A percentile compares a stretch with the other conserved stretches of the same genome.
phyloP scores from a whole-genome alignment of 2,329 filamentous ascomycete species.

The Chrysoporthe cubensis region DNA sequence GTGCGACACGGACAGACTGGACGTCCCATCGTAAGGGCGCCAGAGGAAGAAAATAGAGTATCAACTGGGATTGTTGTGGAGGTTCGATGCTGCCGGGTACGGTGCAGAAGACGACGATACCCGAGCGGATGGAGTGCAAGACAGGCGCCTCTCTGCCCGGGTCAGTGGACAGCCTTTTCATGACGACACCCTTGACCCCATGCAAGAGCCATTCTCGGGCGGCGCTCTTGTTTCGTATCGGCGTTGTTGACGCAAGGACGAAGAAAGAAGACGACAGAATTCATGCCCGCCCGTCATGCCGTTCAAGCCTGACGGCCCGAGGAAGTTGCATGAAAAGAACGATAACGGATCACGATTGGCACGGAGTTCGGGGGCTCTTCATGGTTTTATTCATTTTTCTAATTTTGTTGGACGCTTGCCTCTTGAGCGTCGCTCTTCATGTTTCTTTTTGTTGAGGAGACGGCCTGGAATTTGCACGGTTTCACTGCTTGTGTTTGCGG shows the following conservation, averaged over 20 bases:
- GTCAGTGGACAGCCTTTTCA: background rate
- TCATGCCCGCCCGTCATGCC: constrained; percentile 16
- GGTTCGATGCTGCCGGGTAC: background rate
- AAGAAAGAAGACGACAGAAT: constrained; percentile 2
- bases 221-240: background rate
- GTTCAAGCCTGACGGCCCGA: constrained; percentile 7
- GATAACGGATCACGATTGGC: constrained; percentile 28
- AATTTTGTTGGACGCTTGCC: constrained; percentile 5
- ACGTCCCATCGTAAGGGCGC: background rate
- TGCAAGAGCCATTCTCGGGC: background rate
- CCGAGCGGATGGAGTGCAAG: background rate
- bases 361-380: constrained; percentile 23
- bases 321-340: constrained; percentile 23
- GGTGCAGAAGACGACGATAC: constrained; percentile 4
- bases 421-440: background rate
- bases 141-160: background rate
- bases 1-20: background rate
- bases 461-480: background rate
- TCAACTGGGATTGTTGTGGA: constrained; percentile 9
- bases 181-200: background rate
- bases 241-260: background rate
- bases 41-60: background rate
- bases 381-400: constrained; percentile 9
- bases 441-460: background rate
- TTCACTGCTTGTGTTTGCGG: constrained; percentile 1